Evolutionary conservation across 2,329 filamentous ascomycete species (phyloP), one percentile per base, ranked within the genome.

Genomic region (Amauroascus verrucosus): DNA sequence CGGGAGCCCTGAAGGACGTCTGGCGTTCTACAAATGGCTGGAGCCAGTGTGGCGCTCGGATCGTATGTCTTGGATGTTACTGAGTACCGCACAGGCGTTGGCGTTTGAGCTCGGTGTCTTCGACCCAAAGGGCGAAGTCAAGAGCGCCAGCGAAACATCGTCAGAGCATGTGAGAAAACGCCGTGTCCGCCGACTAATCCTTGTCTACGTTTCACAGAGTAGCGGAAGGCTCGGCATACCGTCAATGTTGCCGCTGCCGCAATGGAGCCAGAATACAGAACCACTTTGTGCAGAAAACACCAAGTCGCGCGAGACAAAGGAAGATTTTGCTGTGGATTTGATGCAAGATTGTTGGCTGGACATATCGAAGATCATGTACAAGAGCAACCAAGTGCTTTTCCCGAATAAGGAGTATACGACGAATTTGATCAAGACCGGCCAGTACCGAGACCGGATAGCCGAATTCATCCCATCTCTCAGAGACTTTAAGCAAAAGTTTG

Each of bases 11-110:
- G 87, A 88, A 43, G 88, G 88, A 8, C 84, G 86, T 66, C 77
- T 89, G 26, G 93, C 72, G 1, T 74, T 96, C 58, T 89, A 95
- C 65, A 91, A 88, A 66, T 97, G 93, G 88, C 80, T 97, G 3
- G 93, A 98, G 67, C 93, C 93, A 1, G 91, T 88, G 7, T 96
- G 91, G 88, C 80, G 91, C 61, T 88, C 85, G 59, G 91, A 96
- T 64, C 85, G 89, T 52, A 95, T 96, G 87, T 95, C 88, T 65
- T 96, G 91, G 91, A 96, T 96, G 88, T 75, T 97, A 13, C 77
- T 97, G 28, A 94, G 88, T 64, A 94, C 89, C 35, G 89, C 88
- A 13, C 86, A 91, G 74, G 86, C 89, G 1, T 75, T 97, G 35
- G 88, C 87, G 0, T 95, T 95, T 60, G 93, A 98, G 68, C 81